A percentile compares a stretch with the other conserved stretches of the same genome.
Evolutionary conservation across 495 filamentous ascomycete genomes (phyloP).

Genomic region (Monascus purpureus): DNA sequence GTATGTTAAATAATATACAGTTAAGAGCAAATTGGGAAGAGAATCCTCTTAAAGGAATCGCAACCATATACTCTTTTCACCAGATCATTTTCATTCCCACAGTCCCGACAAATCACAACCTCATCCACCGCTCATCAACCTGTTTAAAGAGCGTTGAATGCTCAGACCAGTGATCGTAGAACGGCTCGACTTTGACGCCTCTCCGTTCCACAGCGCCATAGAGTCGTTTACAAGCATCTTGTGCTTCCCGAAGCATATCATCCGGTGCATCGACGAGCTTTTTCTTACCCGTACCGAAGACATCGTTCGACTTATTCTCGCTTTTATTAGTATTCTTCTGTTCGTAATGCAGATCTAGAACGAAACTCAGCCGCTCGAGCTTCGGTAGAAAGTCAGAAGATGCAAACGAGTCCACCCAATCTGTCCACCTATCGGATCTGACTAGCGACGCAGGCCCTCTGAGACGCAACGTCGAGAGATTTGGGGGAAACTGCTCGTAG

Average conservation of each 20-base stretch:
- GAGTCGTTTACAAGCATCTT: slow-evolving; percentile 7
- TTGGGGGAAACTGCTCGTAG: slow-evolving; percentile 8
- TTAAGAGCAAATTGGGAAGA: too few species aligned
- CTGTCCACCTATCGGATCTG: too few species aligned
- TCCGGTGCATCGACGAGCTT: slow-evolving; percentile 2
- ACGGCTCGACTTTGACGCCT: slow-evolving; percentile 4
- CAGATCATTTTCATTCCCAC: not conserved
- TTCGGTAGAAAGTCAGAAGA: too few species aligned
- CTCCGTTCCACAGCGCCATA: slow-evolving; percentile 4
- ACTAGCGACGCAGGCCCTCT: too few species aligned
- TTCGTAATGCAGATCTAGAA: too few species aligned
- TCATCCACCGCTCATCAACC: slow-evolving; percentile 4
- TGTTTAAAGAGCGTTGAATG: too few species aligned
- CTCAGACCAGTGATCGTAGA: slow-evolving; percentile 4
- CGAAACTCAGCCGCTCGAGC: too few species aligned
- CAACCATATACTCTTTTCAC: not conserved
- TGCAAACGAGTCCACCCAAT: too few species aligned
- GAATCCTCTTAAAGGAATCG: too few species aligned
- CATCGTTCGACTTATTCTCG: too few species aligned
- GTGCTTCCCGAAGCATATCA: slow-evolving; percentile 5
- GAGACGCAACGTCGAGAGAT: slow-evolving; percentile 9
- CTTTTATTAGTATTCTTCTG: too few species aligned
- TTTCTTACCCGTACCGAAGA: slow-evolving; percentile 1
- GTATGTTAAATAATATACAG: too few species aligned
- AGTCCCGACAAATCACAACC: slow-evolving; percentile 1